Base-by-base conservation (phyloP, 2,329 filamentous ascomycete species). In the Fusarium circinatum region DNA sequence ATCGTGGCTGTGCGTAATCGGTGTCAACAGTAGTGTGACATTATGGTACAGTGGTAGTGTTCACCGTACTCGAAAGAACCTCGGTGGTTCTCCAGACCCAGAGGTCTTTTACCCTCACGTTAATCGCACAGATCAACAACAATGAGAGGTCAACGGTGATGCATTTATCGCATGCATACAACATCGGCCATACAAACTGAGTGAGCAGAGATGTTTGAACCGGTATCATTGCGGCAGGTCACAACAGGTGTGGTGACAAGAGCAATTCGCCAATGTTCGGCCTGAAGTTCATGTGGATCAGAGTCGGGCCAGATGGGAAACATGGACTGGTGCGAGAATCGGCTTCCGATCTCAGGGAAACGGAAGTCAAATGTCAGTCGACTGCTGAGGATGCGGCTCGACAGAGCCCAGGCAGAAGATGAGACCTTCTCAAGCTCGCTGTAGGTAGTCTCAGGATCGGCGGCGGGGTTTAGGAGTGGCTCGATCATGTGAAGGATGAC, bases 201-300 rank as follows among this genome's bases (percentile, higher is more conserved):
- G 62, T 84, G 85, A 5, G 84, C 82, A 32, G 83, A 82, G 51
- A 87, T 84, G 61, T 83, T 84, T 49, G 79, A 76, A 20, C 85
- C 86, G 5, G 80, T 84, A 42, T 89, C 87, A 70, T 89, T 87
- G 38, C 87, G 84, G 74, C 88, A 84, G 5, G 87, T 89, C 51
- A 90, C 84, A 14, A 86, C 84, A 2, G 88, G 88, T 0, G 88
- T 89, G 10, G 88, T 85, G 34, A 88, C 86, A 4, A 89, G 82
- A 60, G 86, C 85, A n/a, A 90, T 79, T 10, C 88, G 85, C 80
- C 83, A 86, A 75, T 89, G 87, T 74, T 83, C 83, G 11, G 83
- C 80, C 80, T 89, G 87, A 26, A 89, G 78, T 58, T 85, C 81
- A 62, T 82, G 78, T 1, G 84, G 80, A 41, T 85, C 82, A 34